Evolutionary conservation across 768 basidiomycete genomes (phyloP).

Genomic region (Pisolithus orientalis): DNA sequence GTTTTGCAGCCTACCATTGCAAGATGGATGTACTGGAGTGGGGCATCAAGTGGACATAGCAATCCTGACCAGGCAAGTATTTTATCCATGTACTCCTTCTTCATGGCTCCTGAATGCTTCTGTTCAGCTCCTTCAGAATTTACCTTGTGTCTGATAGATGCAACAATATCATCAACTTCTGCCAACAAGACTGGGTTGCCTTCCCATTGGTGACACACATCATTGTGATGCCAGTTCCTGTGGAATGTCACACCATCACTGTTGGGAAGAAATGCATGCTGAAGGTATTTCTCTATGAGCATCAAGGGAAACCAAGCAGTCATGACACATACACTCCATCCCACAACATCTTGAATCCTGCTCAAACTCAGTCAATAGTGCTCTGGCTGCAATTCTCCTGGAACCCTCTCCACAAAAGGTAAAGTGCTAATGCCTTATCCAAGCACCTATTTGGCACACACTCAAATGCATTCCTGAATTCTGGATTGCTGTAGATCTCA

Average conservation of each 20-base stretch:
- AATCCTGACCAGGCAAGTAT: background rate
- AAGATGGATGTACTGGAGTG: background rate
- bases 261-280: background rate
- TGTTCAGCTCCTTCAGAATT: constrained; percentile 14
- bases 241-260: constrained; percentile 20
- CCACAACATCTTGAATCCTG: background rate
- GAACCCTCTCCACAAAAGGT: background rate
- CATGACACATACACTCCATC: background rate
- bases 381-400: background rate
- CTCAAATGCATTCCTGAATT: background rate
- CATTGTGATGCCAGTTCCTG: constrained; percentile 20
- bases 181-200: constrained; percentile 25
- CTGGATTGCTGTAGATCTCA: background rate
- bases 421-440: constrained; percentile 1
- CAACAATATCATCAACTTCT: constrained; percentile 17
- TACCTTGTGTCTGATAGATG: constrained; percentile 19
- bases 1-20: background rate
- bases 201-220: constrained; percentile 14
- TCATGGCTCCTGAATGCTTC: constrained; percentile 25
- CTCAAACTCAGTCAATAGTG: background rate
- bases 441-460: background rate
- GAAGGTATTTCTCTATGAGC: no score
- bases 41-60: background rate
- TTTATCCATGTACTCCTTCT: background rate
- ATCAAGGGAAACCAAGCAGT: background rate